Percentiles rank a stretch among this genome's conserved stretches.
phyloP scores from a whole-genome alignment of 805 yeast species.

The Myxozyma vanderwaltii region DNA sequence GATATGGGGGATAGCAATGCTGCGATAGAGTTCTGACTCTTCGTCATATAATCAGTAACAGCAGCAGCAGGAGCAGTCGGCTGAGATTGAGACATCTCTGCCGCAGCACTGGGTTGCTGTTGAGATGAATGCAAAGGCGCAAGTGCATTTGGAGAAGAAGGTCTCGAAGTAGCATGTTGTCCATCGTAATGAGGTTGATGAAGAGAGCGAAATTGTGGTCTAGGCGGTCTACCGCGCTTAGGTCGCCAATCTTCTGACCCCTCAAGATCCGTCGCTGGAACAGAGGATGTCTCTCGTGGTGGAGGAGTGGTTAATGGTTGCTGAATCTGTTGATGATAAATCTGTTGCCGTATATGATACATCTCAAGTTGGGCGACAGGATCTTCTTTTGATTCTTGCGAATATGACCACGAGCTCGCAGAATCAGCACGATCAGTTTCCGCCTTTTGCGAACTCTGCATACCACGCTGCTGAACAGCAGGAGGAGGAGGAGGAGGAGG shows the following conservation, averaged over 20 bases:
- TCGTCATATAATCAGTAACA: neutral
- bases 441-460: neutral
- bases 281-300: neutral
- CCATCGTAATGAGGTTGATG: slow-evolving; percentile 19
- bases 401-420: neutral
- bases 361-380: slow-evolving; percentile 6
- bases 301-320: slow-evolving; percentile 3
- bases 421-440: neutral
- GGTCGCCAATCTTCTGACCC: neutral
- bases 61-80: neutral
- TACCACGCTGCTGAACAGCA: neutral
- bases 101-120: neutral
- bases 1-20: slow-evolving; percentile 9
- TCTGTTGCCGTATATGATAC: slow-evolving; percentile 19
- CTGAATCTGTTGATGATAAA: slow-evolving; percentile 15
- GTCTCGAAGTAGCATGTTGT: slow-evolving; percentile 11
- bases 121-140: neutral
- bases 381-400: neutral
- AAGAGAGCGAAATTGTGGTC: neutral
- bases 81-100: too few species aligned
- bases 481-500: slow-evolving; percentile 4
- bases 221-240: neutral
- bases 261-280: neutral
- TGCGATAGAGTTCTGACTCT: slow-evolving; percentile 11
- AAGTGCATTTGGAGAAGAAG: neutral